phyloP scores from a whole-genome alignment of 352 stramenopile species.

The Globisporangium nodosum region DNA sequence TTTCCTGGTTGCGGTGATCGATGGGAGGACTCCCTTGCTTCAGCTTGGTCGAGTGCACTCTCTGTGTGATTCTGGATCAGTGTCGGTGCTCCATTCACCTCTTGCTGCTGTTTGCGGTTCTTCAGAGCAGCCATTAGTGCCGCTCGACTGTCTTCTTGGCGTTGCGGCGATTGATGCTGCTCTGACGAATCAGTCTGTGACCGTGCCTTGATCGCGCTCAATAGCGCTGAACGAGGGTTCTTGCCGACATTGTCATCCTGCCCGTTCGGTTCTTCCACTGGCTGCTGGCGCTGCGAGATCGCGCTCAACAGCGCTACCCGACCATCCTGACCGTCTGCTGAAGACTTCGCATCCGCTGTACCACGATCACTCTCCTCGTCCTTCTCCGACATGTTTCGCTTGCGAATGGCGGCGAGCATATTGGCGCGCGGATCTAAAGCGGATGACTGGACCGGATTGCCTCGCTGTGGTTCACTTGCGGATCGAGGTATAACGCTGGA shows the following conservation, averaged over 20 bases:
- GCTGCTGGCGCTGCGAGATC: conserved; percentile 9
- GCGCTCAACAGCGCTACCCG: background rate
- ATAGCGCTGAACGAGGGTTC: background rate
- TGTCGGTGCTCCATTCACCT: background rate
- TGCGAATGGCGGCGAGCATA: conserved; percentile 27
- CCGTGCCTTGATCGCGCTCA: conserved; percentile 4
- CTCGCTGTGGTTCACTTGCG: background rate
- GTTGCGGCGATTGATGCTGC: background rate
- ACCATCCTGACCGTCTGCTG: background rate
- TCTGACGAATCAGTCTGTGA: background rate
- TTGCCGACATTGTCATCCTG: background rate
- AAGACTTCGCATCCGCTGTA: background rate
- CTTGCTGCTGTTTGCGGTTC: background rate
- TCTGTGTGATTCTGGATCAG: background rate
- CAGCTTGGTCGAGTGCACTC: too few relatives aligned
- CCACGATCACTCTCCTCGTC: background rate
- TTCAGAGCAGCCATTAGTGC: background rate
- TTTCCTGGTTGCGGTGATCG: background rate
- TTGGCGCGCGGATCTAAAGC: conserved; percentile 11
- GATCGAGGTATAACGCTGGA: background rate
- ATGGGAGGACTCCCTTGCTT: too few relatives aligned
- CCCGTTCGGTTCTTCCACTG: background rate
- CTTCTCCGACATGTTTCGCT: conserved; percentile 10
- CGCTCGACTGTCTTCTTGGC: background rate
- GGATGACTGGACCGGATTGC: background rate